phyloP scores from a whole-genome alignment of 805 yeast species.

The Saccharomycopsis microspora region DNA sequence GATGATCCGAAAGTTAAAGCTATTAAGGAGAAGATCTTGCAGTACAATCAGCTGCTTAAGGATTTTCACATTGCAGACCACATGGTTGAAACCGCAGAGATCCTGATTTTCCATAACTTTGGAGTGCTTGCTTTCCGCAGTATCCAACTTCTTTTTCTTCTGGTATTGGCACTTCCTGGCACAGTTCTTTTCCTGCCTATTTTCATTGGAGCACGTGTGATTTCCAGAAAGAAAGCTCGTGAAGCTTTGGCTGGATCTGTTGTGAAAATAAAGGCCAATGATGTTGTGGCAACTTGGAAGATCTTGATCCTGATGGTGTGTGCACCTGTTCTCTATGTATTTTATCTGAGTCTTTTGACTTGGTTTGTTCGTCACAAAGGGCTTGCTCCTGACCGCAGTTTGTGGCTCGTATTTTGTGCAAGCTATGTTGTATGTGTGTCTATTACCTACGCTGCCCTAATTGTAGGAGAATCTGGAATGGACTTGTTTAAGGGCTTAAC shows the following conservation, averaged over 20 bases:
- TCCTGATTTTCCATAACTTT: constrained; percentile 35
- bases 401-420: constrained; percentile 26
- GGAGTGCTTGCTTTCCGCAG: constrained; percentile 42
- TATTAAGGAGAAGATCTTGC: constrained; percentile 50
- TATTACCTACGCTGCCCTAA: constrained; percentile 78
- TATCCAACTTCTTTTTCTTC: constrained; percentile 38
- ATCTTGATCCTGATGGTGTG: constrained; percentile 71
- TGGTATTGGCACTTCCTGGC: constrained; percentile 72
- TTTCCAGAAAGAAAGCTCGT: constrained; percentile 60
- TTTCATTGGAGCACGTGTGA: constrained; percentile 57
- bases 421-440: constrained; percentile 48
- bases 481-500: constrained; percentile 72
- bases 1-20: constrained; percentile 58
- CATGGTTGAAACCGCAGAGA: constrained; percentile 47
- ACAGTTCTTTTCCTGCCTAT: constrained; percentile 76
- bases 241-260: constrained; percentile 83
- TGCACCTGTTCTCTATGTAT: constrained; percentile 74
- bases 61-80: constrained; percentile 61
- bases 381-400: constrained; percentile 24
- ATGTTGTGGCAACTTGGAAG: constrained; percentile 94
- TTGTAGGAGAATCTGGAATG: constrained; percentile 85
- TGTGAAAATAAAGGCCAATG: constrained; percentile 83
- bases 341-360: constrained; percentile 51
- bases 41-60: constrained; percentile 55
- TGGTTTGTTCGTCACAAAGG: constrained; percentile 27